A percentile compares a stretch with the other conserved stretches of the same genome.
These are phyloP conservation scores for Cinchona pubescens DNA, from an alignment of 257 asterid genomes.

Conservation along the genomic window DNA sequence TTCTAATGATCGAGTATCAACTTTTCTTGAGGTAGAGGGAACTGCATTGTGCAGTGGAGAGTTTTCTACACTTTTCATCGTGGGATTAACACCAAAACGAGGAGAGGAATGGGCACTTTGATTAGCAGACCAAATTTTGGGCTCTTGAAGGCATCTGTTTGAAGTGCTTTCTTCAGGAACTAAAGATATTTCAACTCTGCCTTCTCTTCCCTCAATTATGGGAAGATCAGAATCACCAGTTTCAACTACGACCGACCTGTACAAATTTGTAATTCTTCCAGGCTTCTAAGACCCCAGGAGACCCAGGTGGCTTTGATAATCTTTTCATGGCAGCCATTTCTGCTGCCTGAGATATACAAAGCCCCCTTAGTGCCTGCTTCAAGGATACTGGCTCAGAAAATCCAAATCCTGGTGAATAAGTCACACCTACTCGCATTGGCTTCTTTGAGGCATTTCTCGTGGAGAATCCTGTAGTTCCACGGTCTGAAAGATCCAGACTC, in stretches of 20 bases:
- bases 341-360: constrained; percentile 93
- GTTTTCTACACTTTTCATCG: constrained; percentile 19
- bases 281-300: constrained; percentile 72
- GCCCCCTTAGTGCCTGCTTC: constrained; percentile 90
- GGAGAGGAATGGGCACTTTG: constrained; percentile 42
- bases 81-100: constrained; percentile 19
- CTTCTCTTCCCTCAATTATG: constrained; percentile 20
- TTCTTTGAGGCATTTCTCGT: constrained; percentile 53
- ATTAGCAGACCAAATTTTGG: constrained; percentile 31
- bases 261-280: constrained; percentile 40
- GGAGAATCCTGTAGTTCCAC: constrained; percentile 19
- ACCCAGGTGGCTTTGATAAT: constrained; percentile 55
- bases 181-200: constrained; percentile 33
- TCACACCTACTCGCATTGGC: constrained; percentile 62
- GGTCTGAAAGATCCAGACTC: constrained; percentile 49
- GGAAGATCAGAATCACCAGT: constrained; percentile 40
- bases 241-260: constrained; percentile 47
- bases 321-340: constrained; percentile 84
- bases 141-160: constrained; percentile 32
- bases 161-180: constrained; percentile 51
- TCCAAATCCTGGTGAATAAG: constrained; percentile 71
- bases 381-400: constrained; percentile 80
- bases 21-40: constrained; percentile 18
- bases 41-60: constrained; percentile 23
- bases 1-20: constrained; percentile 7